Evolutionary conservation across 345 rosid genomes (phyloP).

Genomic region (Rhodamnia argentea): DNA sequence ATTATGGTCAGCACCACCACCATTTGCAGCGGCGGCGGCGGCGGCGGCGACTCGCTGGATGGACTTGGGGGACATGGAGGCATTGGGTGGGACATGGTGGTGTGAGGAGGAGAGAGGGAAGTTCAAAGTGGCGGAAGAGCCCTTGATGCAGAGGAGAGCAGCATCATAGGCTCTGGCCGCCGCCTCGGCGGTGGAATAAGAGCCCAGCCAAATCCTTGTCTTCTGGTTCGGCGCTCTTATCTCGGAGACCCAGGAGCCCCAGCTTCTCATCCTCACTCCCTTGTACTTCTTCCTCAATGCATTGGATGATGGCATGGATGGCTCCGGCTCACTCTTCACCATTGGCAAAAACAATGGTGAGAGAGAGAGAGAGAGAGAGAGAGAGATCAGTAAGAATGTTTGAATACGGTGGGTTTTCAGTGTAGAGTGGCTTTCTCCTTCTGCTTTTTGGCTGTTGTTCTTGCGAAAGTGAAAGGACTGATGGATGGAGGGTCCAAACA

Average conservation of each 20-base stretch:
- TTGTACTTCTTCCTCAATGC: constrained; percentile 53
- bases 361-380: neutral
- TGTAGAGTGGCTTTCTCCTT: neutral
- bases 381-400: neutral
- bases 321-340: constrained; percentile 56
- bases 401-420: neutral
- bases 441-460: constrained; percentile 7
- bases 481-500: neutral
- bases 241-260: constrained; percentile 99
- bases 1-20: neutral
- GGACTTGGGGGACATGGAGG: constrained; percentile 71
- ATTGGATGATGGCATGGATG: constrained; percentile 12
- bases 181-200: constrained; percentile 89
- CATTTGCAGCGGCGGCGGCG: constrained; percentile 21
- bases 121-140: constrained; percentile 65
- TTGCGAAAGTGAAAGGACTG: neutral
- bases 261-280: constrained; percentile 97
- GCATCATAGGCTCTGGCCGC: constrained; percentile 98
- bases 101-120: constrained; percentile 41
- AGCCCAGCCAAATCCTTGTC: constrained; percentile 95
- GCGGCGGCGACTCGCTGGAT: constrained; percentile 80
- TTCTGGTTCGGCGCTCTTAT: constrained; percentile 95
- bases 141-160: constrained; percentile 88
- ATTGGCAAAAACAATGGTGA: constrained; percentile 4
- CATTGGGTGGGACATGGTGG: constrained; percentile 15